Percentiles rank a stretch among this genome's conserved stretches.
phyloP scores from a whole-genome alignment of 2,329 filamentous ascomycete species.

The Cercospora nicotianae region DNA sequence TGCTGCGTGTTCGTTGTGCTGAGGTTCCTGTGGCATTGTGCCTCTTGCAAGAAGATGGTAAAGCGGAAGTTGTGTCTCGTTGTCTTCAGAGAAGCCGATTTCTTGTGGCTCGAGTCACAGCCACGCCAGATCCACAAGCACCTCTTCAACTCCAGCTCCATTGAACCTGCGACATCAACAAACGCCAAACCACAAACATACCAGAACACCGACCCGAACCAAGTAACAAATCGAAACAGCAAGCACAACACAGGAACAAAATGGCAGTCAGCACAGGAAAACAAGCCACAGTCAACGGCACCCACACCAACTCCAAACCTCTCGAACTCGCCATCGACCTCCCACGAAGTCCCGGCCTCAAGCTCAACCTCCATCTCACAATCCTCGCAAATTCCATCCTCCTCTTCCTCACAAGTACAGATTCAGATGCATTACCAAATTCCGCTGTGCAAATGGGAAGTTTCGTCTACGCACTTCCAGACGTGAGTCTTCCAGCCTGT shows the following conservation, averaged over 20 bases:
- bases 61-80: not conserved
- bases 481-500: slow-evolving; percentile 57
- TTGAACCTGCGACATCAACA: not conserved
- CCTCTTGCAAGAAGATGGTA: not conserved
- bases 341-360: slow-evolving; percentile 57
- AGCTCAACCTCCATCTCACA: slow-evolving; percentile 60
- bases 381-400: slow-evolving; percentile 54
- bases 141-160: not conserved
- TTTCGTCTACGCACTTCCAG: slow-evolving; percentile 89
- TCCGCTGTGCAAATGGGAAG: slow-evolving; percentile 67
- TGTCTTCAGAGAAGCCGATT: not conserved
- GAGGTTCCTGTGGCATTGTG: not conserved
- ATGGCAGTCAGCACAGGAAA: slow-evolving; percentile 28
- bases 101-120: not conserved
- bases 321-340: slow-evolving; percentile 59
- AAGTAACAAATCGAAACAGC: too few relatives aligned
- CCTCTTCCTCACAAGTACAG: slow-evolving; percentile 59
- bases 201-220: not conserved
- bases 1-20: not conserved
- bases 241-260: not conserved
- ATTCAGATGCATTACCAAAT: slow-evolving; percentile 43
- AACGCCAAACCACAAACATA: not conserved
- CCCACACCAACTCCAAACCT: slow-evolving; percentile 40
- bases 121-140: slow-evolving; percentile 1
- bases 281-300: slow-evolving; percentile 32